Conservation (phyloP, 352 stramenopile species). For the Phytophthora crassamura region DNA sequence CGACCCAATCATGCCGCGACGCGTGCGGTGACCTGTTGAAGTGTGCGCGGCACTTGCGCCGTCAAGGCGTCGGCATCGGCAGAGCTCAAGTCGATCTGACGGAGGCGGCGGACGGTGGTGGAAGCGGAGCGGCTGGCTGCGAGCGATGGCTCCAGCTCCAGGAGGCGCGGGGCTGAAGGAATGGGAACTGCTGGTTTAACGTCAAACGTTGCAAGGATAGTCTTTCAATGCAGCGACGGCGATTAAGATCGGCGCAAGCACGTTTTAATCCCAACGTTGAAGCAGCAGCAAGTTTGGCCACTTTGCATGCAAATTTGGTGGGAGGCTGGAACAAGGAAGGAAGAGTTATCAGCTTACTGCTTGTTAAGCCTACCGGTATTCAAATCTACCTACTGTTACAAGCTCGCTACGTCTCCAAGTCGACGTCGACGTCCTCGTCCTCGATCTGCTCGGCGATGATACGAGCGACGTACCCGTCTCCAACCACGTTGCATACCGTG, state of each 20-base stretch:
- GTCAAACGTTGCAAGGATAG: no score
- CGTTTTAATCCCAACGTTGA: no score
- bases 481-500: conserved; percentile 76
- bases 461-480: conserved; percentile 72
- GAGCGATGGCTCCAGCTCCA: no score
- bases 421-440: conserved; percentile 42
- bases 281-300: no score
- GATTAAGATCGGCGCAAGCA: no score
- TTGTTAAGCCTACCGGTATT: not conserved
- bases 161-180: no score
- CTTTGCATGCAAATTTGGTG: no score
- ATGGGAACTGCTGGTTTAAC: no score
- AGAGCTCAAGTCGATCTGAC: conserved; percentile 1
- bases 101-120: not conserved
- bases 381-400: not conserved
- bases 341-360: no score
- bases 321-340: no score
- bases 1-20: conserved; percentile 24
- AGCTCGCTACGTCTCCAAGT: conserved; percentile 24
- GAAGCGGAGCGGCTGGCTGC: no score
- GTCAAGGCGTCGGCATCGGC: conserved; percentile 19
- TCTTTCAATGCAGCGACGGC: no score
- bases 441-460: conserved; percentile 83
- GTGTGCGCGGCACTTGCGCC: conserved; percentile 18
- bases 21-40: conserved; percentile 27